These are phyloP conservation scores for Phytophthora aleatoria DNA, from an alignment of 352 stramenopile species.

Conservation along the genomic window DNA sequence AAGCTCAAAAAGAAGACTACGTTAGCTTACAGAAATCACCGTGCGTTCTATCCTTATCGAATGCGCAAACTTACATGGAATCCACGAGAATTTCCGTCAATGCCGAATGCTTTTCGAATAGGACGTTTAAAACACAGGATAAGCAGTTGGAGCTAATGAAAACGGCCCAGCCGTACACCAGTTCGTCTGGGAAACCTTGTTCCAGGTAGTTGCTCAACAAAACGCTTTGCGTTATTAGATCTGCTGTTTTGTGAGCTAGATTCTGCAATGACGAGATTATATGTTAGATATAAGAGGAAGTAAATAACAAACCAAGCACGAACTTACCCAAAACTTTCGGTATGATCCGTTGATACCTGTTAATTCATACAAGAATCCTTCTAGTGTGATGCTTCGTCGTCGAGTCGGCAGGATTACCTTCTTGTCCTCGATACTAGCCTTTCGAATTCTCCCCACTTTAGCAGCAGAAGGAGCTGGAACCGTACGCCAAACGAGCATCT, in stretches of 20 bases:
- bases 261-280: slow-evolving; percentile 27
- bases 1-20: neutral
- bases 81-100: slow-evolving; percentile 43
- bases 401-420: neutral
- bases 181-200: slow-evolving; percentile 26
- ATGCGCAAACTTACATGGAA: slow-evolving; percentile 30
- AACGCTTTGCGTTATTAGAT: slow-evolving; percentile 34
- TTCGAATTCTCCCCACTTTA: slow-evolving; percentile 4
- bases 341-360: slow-evolving; percentile 35
- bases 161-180: slow-evolving; percentile 37
- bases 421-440: slow-evolving; percentile 15
- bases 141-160: slow-evolving; percentile 39
- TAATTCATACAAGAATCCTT: slow-evolving; percentile 31
- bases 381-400: neutral
- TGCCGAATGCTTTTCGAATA: slow-evolving; percentile 29
- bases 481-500: slow-evolving; percentile 36
- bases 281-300: too few relatives aligned
- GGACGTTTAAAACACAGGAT: slow-evolving; percentile 27
- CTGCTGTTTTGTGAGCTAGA: slow-evolving; percentile 37
- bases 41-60: too few relatives aligned
- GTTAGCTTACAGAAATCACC: neutral
- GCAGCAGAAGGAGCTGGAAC: slow-evolving; percentile 3
- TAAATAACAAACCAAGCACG: neutral
- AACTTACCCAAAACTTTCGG: slow-evolving; percentile 51
- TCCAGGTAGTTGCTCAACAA: slow-evolving; percentile 38